Conservation (phyloP, 768 basidiomycete genomes). For the Holtermanniella nyarrowii region DNA sequence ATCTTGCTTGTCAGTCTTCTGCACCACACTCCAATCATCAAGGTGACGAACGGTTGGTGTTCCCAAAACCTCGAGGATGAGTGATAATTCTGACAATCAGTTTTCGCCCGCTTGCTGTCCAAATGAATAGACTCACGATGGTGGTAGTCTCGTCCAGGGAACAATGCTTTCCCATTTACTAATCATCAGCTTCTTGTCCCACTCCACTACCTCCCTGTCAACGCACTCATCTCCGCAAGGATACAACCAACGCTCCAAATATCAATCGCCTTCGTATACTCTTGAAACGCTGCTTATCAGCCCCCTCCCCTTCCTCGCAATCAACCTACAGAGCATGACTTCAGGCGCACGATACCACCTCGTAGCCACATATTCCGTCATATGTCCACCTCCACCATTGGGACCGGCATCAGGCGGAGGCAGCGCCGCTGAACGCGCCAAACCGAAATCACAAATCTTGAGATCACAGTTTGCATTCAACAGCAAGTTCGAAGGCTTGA, state of each 20-base stretch:
- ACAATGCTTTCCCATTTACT: constrained; percentile 86
- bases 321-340: constrained; percentile 44
- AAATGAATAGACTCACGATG: constrained; percentile 59
- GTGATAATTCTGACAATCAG: constrained; percentile 52
- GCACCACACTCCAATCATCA: not conserved
- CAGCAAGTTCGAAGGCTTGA: constrained; percentile 44
- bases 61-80: constrained; percentile 90
- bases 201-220: constrained; percentile 54
- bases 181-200: constrained; percentile 44
- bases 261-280: constrained; percentile 48
- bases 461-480: constrained; percentile 45
- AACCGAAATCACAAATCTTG: constrained; percentile 71
- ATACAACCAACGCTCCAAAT: constrained; percentile 43
- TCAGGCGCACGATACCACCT: constrained; percentile 56
- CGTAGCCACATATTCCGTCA: constrained; percentile 87
- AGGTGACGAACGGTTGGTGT: constrained; percentile 31
- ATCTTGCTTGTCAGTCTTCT: constrained; percentile 48
- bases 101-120: constrained; percentile 70
- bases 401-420: constrained; percentile 41
- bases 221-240: constrained; percentile 30
- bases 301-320: not conserved
- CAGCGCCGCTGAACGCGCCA: constrained; percentile 52
- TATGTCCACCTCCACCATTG: constrained; percentile 61
- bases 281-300: constrained; percentile 39
- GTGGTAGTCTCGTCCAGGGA: constrained; percentile 80